These are phyloP conservation scores for Mortierella antarctica DNA, from an alignment of 192 early-diverging fungal genomes.

Conservation along the genomic window DNA sequence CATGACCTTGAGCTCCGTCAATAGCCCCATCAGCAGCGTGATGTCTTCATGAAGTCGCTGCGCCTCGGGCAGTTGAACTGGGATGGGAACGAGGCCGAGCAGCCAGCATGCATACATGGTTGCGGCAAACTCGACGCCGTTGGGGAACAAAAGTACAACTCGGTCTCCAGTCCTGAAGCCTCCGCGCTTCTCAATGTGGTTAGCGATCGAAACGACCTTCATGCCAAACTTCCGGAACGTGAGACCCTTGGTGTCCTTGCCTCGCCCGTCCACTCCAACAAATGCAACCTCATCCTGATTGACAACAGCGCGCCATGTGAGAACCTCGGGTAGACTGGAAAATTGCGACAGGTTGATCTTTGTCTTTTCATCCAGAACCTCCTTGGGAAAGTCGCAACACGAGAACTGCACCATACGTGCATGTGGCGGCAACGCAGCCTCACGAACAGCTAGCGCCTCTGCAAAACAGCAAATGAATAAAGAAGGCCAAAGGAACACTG, in stretches of 20 bases:
- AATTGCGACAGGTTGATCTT: slow-evolving; percentile 76
- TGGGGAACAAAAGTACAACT: slow-evolving; percentile 73
- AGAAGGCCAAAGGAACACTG: neutral
- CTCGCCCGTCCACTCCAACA: slow-evolving; percentile 65
- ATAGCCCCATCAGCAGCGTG: slow-evolving; percentile 67
- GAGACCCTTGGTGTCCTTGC: slow-evolving; percentile 70
- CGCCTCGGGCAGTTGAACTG: slow-evolving; percentile 75
- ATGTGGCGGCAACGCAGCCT: slow-evolving; percentile 42
- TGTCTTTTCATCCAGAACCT: slow-evolving; percentile 77
- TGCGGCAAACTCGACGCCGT: slow-evolving; percentile 75
- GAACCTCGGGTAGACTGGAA: slow-evolving; percentile 73
- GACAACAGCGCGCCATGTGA: slow-evolving; percentile 77
- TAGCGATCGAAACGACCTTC: slow-evolving; percentile 74
- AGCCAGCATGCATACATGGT: slow-evolving; percentile 84
- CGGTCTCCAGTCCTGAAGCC: slow-evolving; percentile 66
- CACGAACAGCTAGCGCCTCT: slow-evolving; percentile 50
- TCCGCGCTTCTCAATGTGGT: slow-evolving; percentile 68
- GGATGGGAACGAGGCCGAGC: slow-evolving; percentile 79
- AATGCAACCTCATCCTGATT: slow-evolving; percentile 75
- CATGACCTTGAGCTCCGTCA: slow-evolving; percentile 69
- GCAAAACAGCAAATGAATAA: neutral
- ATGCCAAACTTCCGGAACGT: slow-evolving; percentile 76
- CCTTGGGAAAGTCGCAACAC: slow-evolving; percentile 70
- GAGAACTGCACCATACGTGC: slow-evolving; percentile 72
- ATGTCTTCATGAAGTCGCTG: slow-evolving; percentile 75